Evolutionary conservation across 2,329 filamentous ascomycete species (phyloP).

Genomic region (Pseudocercospora musae): DNA sequence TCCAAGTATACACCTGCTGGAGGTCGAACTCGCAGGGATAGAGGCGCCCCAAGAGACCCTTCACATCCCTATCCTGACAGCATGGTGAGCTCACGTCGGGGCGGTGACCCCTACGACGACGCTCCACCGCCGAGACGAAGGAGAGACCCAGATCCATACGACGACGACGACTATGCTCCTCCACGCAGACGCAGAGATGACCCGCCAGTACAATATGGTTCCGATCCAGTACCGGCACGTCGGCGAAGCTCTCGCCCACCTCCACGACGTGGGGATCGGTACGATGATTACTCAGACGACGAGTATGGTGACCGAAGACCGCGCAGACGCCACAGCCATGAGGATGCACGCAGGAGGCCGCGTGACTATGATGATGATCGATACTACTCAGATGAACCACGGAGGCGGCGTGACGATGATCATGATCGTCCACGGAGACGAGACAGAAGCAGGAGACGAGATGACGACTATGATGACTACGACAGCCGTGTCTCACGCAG

Average conservation of each 20-base stretch:
- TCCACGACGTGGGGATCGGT: slow-evolving; percentile 20
- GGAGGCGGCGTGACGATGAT: slow-evolving; percentile 22
- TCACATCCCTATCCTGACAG: slow-evolving; percentile 17
- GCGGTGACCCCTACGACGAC: slow-evolving; percentile 19
- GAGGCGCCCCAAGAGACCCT: slow-evolving; percentile 14
- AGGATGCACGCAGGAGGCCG: slow-evolving; percentile 21
- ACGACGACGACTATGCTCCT: slow-evolving; percentile 27
- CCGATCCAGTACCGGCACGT: slow-evolving; percentile 28
- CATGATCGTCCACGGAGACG: slow-evolving; percentile 19
- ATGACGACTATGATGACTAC: slow-evolving; percentile 27
- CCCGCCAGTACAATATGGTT: slow-evolving; percentile 30
- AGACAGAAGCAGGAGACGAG: slow-evolving; percentile 20
- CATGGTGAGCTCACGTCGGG: slow-evolving; percentile 13
- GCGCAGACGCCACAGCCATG: slow-evolving; percentile 20
- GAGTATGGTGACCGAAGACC: slow-evolving; percentile 21
- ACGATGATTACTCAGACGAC: slow-evolving; percentile 26
- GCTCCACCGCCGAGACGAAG: slow-evolving; percentile 17
- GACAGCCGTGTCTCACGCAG: slow-evolving; percentile 22
- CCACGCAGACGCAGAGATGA: slow-evolving; percentile 26
- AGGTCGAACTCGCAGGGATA: slow-evolving; percentile 3
- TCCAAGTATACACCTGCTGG: slow-evolving; percentile 17
- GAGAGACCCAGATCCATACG: slow-evolving; percentile 22
- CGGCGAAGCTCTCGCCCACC: slow-evolving; percentile 26
- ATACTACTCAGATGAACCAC: slow-evolving; percentile 24
- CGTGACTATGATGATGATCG: slow-evolving; percentile 23